Evolutionary conservation across 1,284 basidiomycete genomes (phyloP).

Genomic region (Agroathelia rolfsii): DNA sequence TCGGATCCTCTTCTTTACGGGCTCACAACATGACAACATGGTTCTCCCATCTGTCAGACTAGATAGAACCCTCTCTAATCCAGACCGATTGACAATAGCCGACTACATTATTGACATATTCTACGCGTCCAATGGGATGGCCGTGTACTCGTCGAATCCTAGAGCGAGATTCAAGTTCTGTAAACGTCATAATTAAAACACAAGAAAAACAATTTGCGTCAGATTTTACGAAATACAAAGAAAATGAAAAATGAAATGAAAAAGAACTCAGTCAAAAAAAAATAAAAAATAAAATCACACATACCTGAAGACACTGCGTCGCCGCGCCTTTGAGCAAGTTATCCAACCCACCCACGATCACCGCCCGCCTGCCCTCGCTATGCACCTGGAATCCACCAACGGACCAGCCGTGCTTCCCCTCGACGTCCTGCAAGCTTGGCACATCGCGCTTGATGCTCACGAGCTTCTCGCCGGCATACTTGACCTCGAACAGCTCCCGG

Average conservation of each 20-base stretch:
- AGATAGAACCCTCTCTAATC: too few relatives aligned
- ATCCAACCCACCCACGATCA: slow-evolving; percentile 89
- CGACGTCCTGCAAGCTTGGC: slow-evolving; percentile 71
- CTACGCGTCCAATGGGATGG: too few relatives aligned
- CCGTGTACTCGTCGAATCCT: slow-evolving; percentile 86
- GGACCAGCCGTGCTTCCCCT: slow-evolving; percentile 80
- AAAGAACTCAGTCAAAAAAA: slow-evolving; percentile 4
- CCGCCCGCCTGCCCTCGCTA: slow-evolving; percentile 78
- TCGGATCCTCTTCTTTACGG: too few relatives aligned
- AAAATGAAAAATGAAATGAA: too few relatives aligned
- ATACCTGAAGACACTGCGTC: slow-evolving; percentile 90
- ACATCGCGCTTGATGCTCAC: slow-evolving; percentile 60
- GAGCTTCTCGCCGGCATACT: slow-evolving; percentile 71
- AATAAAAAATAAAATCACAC: slow-evolving; percentile 16
- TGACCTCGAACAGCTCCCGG: slow-evolving; percentile 65
- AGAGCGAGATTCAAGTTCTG: slow-evolving; percentile 94
- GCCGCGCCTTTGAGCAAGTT: slow-evolving; percentile 97
- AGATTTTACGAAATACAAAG: too few relatives aligned
- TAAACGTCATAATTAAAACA: too few relatives aligned
- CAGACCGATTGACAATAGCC: too few relatives aligned
- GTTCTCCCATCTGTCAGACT: too few relatives aligned
- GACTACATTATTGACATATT: too few relatives aligned
- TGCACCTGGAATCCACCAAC: slow-evolving; percentile 95
- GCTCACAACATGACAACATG: too few relatives aligned
- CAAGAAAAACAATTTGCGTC: too few relatives aligned